Evolutionary conservation across 2,329 filamentous ascomycete genomes (phyloP).

Genomic region (Apiospora malaysiana): DNA sequence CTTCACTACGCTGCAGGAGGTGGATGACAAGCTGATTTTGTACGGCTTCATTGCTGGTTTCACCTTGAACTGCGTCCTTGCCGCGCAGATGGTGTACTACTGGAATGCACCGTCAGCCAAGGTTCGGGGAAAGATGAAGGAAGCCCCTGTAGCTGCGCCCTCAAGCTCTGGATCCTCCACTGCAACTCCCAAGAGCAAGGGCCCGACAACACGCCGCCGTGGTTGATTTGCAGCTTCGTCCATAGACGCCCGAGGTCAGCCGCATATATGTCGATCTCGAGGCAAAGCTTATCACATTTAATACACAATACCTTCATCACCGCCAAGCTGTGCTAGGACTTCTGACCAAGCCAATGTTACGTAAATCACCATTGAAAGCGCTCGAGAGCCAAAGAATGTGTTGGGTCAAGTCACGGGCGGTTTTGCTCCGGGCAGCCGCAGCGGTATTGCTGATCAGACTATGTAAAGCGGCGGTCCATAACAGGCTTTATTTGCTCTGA

Average conservation of each 20-base stretch:
- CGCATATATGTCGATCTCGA: constrained; percentile 17
- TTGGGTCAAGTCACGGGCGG: not conserved
- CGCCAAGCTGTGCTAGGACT: not conserved
- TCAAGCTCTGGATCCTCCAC: constrained; percentile 36
- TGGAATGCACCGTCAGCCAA: constrained; percentile 74
- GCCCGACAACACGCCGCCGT: constrained; percentile 49
- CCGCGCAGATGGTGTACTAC: constrained; percentile 92
- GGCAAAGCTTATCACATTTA: not conserved
- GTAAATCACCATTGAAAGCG: not conserved
- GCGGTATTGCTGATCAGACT: not conserved
- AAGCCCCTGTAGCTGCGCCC: constrained; percentile 33
- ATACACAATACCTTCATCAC: constrained; percentile 1
- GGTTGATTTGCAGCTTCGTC: constrained; percentile 36
- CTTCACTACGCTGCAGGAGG: constrained; percentile 97
- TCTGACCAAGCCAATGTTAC: not conserved
- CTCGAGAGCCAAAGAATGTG: not conserved
- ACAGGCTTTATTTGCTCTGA: not conserved
- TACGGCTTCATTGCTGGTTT: constrained; percentile 95
- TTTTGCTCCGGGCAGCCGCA: constrained; percentile 1
- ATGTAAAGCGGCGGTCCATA: constrained; percentile 13
- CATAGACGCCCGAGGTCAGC: constrained; percentile 14
- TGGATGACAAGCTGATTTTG: constrained; percentile 93
- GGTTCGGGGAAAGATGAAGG: constrained; percentile 48
- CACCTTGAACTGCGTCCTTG: constrained; percentile 84
- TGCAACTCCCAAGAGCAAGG: constrained; percentile 42